A percentile compares a stretch with the other conserved stretches of the same genome.
These are phyloP conservation scores for Choiromyces venosus DNA, from an alignment of 495 filamentous ascomycete species.

Conservation along the genomic window DNA sequence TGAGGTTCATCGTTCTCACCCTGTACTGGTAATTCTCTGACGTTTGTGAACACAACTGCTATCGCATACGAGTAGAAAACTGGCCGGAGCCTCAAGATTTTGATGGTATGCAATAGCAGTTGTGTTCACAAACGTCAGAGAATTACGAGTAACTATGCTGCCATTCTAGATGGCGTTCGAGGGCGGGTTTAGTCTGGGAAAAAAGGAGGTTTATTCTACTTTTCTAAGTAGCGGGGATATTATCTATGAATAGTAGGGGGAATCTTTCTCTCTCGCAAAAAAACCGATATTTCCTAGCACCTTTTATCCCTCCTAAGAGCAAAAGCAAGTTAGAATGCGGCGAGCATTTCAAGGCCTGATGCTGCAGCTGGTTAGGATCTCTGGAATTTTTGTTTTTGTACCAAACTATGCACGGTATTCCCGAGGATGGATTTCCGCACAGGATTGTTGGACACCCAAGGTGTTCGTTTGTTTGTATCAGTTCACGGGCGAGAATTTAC, in stretches of 20 bases:
- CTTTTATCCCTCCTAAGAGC: not conserved
- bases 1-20: no score
- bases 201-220: not conserved
- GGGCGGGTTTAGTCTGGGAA: not conserved
- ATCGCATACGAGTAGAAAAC: no score
- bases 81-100: no score
- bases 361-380: not conserved
- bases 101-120: no score
- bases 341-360: not conserved
- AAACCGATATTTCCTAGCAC: not conserved
- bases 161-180: not conserved
- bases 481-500: not conserved
- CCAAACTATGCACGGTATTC: not conserved
- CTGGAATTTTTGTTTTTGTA: not conserved
- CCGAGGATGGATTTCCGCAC: not conserved
- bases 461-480: not conserved
- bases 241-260: not conserved
- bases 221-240: fast-evolving
- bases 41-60: no score
- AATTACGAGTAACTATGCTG: not conserved
- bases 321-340: not conserved
- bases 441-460: not conserved
- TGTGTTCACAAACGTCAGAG: no score
- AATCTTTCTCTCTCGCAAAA: not conserved
- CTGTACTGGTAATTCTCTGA: no score